A percentile compares a stretch with the other conserved stretches of the same genome.
Evolutionary conservation across 2,329 filamentous ascomycete species (phyloP).

Genomic region (Alternaria sp.): DNA sequence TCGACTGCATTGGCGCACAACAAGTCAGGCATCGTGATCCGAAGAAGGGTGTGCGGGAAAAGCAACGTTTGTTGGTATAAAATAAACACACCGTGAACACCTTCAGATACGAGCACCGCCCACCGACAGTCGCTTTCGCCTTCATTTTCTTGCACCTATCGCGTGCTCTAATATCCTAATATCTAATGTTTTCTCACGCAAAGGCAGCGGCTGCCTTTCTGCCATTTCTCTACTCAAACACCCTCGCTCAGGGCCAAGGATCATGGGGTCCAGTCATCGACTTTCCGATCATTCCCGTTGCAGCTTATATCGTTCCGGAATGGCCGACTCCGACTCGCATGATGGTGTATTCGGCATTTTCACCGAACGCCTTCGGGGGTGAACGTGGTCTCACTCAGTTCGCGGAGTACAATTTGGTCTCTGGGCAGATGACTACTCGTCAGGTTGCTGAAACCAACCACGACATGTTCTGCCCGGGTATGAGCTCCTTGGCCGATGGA

Average conservation of each 20-base stretch:
- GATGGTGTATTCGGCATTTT: conserved; percentile 25
- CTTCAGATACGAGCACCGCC: neutral
- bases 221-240: neutral
- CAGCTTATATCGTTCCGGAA: conserved; percentile 26
- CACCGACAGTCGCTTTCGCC: neutral
- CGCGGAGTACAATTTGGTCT: conserved; percentile 23
- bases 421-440: conserved; percentile 17
- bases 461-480: conserved; percentile 32
- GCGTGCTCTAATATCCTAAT: neutral
- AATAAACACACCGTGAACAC: neutral
- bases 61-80: neutral
- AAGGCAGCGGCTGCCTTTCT: neutral
- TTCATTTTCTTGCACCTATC: neutral
- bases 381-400: conserved; percentile 25
- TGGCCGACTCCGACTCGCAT: conserved; percentile 22
- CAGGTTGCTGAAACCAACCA: conserved; percentile 25
- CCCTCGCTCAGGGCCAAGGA: conserved; percentile 11
- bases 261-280: conserved; percentile 22
- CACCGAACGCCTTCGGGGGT: conserved; percentile 17
- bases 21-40: neutral
- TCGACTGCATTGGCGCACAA: neutral
- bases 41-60: neutral
- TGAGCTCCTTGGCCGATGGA: conserved; percentile 23
- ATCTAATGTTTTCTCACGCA: neutral
- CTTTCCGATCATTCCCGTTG: conserved; percentile 29